Percentiles rank a stretch among this genome's conserved stretches.
Conservation (phyloP, 768 basidiomycete genomes). For the Leccinum arenicola region DNA sequence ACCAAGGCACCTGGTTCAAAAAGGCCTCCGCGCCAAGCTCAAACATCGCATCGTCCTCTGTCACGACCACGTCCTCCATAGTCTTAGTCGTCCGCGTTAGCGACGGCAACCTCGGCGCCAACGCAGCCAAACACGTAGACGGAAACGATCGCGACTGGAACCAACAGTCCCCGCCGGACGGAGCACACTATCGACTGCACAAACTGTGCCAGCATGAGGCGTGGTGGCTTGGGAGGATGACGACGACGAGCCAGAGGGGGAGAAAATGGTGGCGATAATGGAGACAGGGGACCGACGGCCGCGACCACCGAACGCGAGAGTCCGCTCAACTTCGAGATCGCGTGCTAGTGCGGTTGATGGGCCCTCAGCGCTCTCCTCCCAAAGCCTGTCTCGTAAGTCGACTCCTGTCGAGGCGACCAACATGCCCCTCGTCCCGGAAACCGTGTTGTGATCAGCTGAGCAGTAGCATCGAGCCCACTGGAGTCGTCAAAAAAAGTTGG, state of each 20-base stretch:
- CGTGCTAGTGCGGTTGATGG: neutral
- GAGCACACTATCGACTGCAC: neutral
- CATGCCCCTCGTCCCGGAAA: neutral
- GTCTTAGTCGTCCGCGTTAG: neutral
- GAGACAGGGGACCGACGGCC: neutral
- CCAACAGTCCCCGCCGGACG: neutral
- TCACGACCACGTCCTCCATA: neutral
- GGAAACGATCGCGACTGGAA: neutral
- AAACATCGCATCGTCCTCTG: constrained; percentile 8
- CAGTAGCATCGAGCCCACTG: neutral
- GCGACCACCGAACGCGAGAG: neutral
- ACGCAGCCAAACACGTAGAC: neutral
- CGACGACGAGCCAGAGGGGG: neutral
- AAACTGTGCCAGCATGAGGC: neutral
- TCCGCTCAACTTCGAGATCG: neutral
- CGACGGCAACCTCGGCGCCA: neutral
- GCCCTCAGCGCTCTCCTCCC: neutral
- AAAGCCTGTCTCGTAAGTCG: neutral
- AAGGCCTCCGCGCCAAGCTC: constrained; percentile 14
- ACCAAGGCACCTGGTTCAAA: constrained; percentile 6
- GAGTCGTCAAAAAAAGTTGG: constrained; percentile 11
- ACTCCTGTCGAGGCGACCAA: constrained; percentile 3
- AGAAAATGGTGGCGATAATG: neutral
- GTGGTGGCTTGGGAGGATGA: neutral
- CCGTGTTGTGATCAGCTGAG: neutral